These are phyloP conservation scores for Plasmodium cynomolgi DNA, from an alignment of 169 alveolate species.

Conservation along the genomic window DNA sequence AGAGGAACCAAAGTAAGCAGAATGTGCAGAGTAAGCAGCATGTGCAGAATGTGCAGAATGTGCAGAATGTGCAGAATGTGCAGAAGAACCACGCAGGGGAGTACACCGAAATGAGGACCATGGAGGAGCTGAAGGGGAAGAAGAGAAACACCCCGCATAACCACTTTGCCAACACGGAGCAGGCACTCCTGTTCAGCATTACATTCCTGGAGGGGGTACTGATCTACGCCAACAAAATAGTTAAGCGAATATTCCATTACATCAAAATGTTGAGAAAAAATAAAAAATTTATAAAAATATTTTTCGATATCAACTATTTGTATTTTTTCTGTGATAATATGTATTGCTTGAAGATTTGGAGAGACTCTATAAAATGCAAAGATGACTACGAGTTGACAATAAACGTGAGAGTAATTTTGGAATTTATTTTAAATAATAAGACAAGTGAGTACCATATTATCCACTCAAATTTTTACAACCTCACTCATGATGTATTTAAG, in stretches of 20 bases:
- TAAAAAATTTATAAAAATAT: slow-evolving; percentile 31
- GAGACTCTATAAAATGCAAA: slow-evolving; percentile 9
- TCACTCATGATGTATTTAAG: slow-evolving; percentile 60
- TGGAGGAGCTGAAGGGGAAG: neutral
- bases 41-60: neutral
- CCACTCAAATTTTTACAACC: slow-evolving; percentile 31
- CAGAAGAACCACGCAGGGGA: neutral
- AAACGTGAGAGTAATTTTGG: slow-evolving; percentile 45
- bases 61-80: too few relatives aligned
- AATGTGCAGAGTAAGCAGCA: neutral
- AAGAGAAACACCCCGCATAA: neutral
- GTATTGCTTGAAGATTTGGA: slow-evolving; percentile 21
- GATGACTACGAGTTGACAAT: slow-evolving; percentile 16
- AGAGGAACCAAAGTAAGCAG: neutral
- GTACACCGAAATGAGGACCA: neutral
- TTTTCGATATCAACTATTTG: slow-evolving; percentile 54
- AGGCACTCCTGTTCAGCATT: slow-evolving; percentile 10
- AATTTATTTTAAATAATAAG: slow-evolving; percentile 22
- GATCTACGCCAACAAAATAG: neutral
- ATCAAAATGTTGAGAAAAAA: slow-evolving; percentile 41
- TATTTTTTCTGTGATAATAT: slow-evolving; percentile 44
- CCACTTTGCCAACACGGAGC: neutral
- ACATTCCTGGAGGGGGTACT: slow-evolving; percentile 1
- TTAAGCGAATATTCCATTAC: slow-evolving; percentile 28
- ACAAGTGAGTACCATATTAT: slow-evolving; percentile 43